Evolutionary conservation across 2,329 filamentous ascomycete species (phyloP).

Genomic region (Camillea tinctor): DNA sequence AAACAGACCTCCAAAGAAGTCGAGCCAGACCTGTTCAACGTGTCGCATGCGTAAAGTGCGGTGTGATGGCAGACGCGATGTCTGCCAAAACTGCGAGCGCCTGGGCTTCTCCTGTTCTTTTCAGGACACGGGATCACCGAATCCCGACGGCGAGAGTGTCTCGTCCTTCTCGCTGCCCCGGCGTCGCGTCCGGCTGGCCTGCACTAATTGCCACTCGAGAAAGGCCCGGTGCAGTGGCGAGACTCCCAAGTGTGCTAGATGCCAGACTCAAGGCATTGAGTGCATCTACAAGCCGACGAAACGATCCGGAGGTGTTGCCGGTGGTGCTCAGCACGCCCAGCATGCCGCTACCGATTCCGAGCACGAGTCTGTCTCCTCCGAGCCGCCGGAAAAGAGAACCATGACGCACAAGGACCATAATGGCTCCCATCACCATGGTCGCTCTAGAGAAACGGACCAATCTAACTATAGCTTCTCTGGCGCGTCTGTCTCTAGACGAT

Average conservation of each 20-base stretch:
- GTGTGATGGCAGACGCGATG: slow-evolving; percentile 52
- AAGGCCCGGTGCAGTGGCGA: slow-evolving; percentile 61
- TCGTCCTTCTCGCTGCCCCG: slow-evolving; percentile 47
- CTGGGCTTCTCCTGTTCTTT: slow-evolving; percentile 58
- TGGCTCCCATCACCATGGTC: slow-evolving; percentile 33
- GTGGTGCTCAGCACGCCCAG: slow-evolving; percentile 19
- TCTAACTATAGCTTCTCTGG: slow-evolving; percentile 19
- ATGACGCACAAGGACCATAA: slow-evolving; percentile 33
- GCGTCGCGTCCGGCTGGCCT: slow-evolving; percentile 56
- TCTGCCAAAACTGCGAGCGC: slow-evolving; percentile 59
- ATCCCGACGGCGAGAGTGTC: slow-evolving; percentile 33
- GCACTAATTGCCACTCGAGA: slow-evolving; percentile 56
- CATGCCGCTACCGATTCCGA: slow-evolving; percentile 32
- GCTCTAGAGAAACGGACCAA: slow-evolving; percentile 28
- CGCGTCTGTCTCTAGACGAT: slow-evolving; percentile 14
- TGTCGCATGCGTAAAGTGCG: slow-evolving; percentile 58
- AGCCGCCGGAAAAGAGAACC: slow-evolving; percentile 32
- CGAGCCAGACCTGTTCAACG: slow-evolving; percentile 50
- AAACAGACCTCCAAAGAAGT: slow-evolving; percentile 32
- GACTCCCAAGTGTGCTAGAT: slow-evolving; percentile 53
- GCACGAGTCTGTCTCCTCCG: slow-evolving; percentile 33
- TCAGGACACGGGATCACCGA: slow-evolving; percentile 43
- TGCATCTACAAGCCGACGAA: slow-evolving; percentile 50
- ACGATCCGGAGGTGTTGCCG: slow-evolving; percentile 27
- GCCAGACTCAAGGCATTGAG: slow-evolving; percentile 51